Conservation (phyloP, 345 rosid species). For the Physaria fendleri region DNA sequence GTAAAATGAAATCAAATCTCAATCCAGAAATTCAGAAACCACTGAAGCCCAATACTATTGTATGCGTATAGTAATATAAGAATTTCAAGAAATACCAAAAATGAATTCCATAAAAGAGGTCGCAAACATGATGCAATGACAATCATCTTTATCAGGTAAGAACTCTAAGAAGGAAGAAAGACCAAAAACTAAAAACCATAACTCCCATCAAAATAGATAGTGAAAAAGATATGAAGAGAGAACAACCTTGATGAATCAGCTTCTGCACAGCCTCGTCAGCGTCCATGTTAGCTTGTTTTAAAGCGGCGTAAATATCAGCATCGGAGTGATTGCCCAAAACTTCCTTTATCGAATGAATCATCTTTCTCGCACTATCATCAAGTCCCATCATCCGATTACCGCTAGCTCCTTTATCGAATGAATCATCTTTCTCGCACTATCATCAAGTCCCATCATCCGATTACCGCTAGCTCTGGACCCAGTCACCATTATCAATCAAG, state of each 20-base stretch:
- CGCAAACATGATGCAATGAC: neutral
- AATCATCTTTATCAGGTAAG: neutral
- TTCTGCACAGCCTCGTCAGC: constrained; percentile 8
- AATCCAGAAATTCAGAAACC: neutral
- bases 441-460: neutral
- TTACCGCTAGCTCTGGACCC: constrained; percentile 7
- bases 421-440: neutral
- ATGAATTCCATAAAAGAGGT: too few species aligned
- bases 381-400: neutral
- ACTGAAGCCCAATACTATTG: neutral
- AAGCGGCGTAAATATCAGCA: neutral
- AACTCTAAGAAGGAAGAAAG: neutral
- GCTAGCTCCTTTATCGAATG: constrained; percentile 1
- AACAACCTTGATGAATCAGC: constrained; percentile 4
- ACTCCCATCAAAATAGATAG: neutral
- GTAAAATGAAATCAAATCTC: neutral
- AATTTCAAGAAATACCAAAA: neutral
- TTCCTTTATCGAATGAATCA: neutral
- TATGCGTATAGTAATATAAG: neutral
- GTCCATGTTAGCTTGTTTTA: neutral
- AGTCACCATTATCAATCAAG: neutral
- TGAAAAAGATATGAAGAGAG: neutral
- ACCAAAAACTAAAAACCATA: neutral
- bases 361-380: neutral
- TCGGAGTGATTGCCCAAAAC: constrained; percentile 5